Evolutionary conservation across 2,329 filamentous ascomycete species (phyloP), one percentile per base, ranked within the genome.

Genomic region (Aspergillus sp.): DNA sequence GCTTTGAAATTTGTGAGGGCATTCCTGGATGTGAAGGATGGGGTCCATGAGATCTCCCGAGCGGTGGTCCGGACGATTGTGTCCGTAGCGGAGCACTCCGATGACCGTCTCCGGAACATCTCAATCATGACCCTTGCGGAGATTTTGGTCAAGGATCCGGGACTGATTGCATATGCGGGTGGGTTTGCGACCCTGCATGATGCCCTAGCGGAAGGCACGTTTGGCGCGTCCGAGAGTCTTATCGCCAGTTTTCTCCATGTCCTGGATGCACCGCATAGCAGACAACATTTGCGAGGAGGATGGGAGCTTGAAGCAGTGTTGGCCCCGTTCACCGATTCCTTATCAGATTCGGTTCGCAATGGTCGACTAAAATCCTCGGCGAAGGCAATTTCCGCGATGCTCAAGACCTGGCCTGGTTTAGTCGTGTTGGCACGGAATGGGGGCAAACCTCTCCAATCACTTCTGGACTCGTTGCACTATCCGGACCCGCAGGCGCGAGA

Each of bases 1-100:
- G 94, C 94, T 11, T 78, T 99, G 64, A 99, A 99, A 70, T 97
- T 99, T 69, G 87, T 97, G 21, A 85, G 94, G 54, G 90, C 92
- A 9, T 99, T 99, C 65, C 78, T 99, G 2, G 94, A 99, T 67
- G 91, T 97, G 58, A 97, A 97, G 67, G 90, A 91, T 57, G 94
- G 94, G 10, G 87, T 95, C 7, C 82, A 84, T 57, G 93, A 99
- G 69, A 82, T 99, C 32, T 95, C 94, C 1, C 83, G 89, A 53
- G 87, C 90, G 0, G 86, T 99, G 17, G 88, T 96, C 6, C 85
- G 94, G 50, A 94, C 93, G 5, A 87, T 99, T 52, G 90, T 94
- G 29, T 89, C 94, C 4, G 88, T 97, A 45, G 93, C 94, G 13
- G 90, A 96, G 60, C 88, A 94, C 61, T 81, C 84, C 20, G 88